Evolutionary conservation across 208 protist genomes (phyloP).

Genomic region (Leishmania tropica): DNA sequence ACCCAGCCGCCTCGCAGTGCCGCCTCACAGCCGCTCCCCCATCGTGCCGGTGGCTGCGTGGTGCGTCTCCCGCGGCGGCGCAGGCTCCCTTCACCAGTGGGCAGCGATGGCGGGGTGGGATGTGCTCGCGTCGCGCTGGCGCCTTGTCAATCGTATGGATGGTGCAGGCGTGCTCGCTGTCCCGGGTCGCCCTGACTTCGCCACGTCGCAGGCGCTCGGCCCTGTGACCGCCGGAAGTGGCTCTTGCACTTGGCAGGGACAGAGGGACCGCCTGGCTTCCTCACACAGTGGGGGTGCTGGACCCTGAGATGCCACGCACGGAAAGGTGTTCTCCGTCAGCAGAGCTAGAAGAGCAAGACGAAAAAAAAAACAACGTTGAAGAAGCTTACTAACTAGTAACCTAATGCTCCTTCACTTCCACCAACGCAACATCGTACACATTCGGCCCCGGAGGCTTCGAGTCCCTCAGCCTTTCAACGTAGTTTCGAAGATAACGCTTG

Average conservation of each 20-base stretch:
- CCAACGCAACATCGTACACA: constrained; percentile 45
- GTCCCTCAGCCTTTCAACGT: constrained; percentile 42
- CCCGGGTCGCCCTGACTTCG: neutral
- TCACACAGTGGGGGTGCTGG: neutral
- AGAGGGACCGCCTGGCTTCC: neutral
- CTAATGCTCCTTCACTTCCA: constrained; percentile 49
- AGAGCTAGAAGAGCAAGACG: constrained; percentile 10
- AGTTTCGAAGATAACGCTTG: constrained; percentile 46
- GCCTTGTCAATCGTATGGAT: too few relatives aligned
- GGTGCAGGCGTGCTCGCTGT: neutral
- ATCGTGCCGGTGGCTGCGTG: too few relatives aligned
- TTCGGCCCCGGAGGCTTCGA: constrained; percentile 30
- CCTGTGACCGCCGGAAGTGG: neutral
- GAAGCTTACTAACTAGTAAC: constrained; percentile 17
- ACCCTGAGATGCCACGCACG: neutral
- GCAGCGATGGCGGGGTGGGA: too few relatives aligned
- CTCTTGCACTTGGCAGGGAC: neutral
- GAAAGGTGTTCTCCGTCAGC: neutral
- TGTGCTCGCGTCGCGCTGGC: too few relatives aligned
- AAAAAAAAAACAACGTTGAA: neutral
- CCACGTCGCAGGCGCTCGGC: neutral
- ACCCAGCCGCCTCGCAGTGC: too few relatives aligned
- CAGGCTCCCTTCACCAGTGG: too few relatives aligned
- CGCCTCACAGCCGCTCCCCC: too few relatives aligned
- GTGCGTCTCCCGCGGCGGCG: too few relatives aligned